Evolutionary conservation across 1,139 yeast species (phyloP), one percentile per base, ranked within the genome.

Genomic region (Debaryomyces sp.): DNA sequence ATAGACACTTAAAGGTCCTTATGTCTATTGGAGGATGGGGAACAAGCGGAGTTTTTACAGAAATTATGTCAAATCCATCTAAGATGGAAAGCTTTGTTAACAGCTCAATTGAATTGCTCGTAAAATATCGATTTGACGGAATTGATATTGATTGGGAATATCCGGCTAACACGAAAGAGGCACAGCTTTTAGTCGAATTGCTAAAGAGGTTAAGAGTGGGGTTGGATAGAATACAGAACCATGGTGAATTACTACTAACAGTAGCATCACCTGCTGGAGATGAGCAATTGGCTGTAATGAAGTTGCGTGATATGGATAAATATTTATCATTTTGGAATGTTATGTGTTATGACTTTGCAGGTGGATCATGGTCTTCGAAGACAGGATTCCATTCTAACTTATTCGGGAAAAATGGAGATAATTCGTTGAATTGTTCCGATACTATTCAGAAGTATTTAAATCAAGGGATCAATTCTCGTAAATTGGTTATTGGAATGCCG

Each of bases 131-230:
- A 0, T 84, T 94, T 59, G 98, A 94, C 63, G 98, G 99, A 0
- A 73, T 94, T 44, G 99, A 94, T 64, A 70, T 94, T 32, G 99
- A 94, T 67, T 94, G 97, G 97, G 99, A 94, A 64, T 92, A 86
- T 56, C 96, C 97, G 0, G 63, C 68, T 21, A 73, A 67, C 38
- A 56, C 58, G 2, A 57, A 62, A 1, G 85, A 89, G 52, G 82
- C 83, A 1, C 48, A 56, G 1, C 62, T 64, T 43, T 76, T 84
- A 50, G 72, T 81, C 1, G 63, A 66, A 10, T 56, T 89, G 33
- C 65, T 88, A 9, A 58, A 58, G 26, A 55, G 52, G 10, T 58
- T 89, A 13, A 72, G 87, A 38, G 44, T 34, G 0, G 68, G 63
- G 30, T 62, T 89, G 49, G 72, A 77, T 50, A 44, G 52, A 8